Base-by-base conservation (phyloP, 805 yeast species). In the Danielia oregonensis region DNA sequence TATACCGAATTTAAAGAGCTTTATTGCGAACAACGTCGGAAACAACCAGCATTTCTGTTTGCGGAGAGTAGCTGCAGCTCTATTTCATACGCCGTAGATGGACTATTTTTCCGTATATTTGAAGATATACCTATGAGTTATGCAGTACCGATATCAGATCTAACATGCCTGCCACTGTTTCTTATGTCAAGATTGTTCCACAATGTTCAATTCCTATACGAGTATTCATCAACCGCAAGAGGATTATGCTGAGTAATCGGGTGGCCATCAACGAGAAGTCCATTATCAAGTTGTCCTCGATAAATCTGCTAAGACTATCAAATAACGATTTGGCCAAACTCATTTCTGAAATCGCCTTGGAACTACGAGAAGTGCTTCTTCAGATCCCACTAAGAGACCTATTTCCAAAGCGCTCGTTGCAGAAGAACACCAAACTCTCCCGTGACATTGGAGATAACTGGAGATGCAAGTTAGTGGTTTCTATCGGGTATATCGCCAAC, bases 231-330 rank as follows among this genome's bases (percentile, higher is more conserved):
- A 52, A 55, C 32, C 39, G 61, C 24, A 46, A 43, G 25, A 43
- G 43, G 24, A 39, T 55, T 14, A 36, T 44, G 2, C 42, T 37
- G 37, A 46, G 48, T 25, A 41, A 40, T 22, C 31, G 49, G 16
- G 51, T 51, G 14, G 42, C 55, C 4, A 49, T 54, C 5, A 55
- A 52, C 30, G 54, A 51, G 17, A 52, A 51, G 33, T 49, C 56
- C n/a, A 39, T 46, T 24, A 42, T 55, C 22, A 47, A 49, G 18
- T 43, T 55, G 18, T 40, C 49, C 12, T 43, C 52, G 23, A 43
- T 51, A 14, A 52, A 47, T 31, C 44, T 45, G 43, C 39, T 55
- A 22, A 46, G 55, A 13, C 47, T 55, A 24, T 52, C 59, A 32
- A 51, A 49, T 26, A 38, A 37, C 30, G 61, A 55, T 33, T 34